Evolutionary conservation across 163 green algal genomes (phyloP).

Genomic region (Scenedesmus sp.): DNA sequence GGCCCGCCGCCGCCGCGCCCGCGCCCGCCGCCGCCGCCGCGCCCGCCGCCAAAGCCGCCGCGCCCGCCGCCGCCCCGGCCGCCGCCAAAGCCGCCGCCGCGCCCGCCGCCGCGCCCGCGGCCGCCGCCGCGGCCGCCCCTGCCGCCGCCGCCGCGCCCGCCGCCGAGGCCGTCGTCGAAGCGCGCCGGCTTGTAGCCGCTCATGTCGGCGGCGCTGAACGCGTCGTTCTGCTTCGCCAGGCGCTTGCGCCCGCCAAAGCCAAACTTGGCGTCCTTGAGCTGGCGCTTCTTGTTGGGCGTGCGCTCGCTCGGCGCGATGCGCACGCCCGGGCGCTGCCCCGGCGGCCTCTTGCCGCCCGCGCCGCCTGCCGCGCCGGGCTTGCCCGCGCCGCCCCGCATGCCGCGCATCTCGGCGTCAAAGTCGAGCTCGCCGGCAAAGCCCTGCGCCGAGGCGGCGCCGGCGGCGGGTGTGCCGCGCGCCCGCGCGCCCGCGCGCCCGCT

Average conservation of each 20-base stretch:
- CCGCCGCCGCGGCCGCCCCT: conserved; percentile 28
- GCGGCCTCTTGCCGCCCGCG: conserved; percentile 4
- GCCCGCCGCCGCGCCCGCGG: conserved; percentile 29
- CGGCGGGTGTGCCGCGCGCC: too few relatives aligned
- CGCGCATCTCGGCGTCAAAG: conserved; percentile 76
- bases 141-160: conserved; percentile 5
- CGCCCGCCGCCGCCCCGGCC: not conserved
- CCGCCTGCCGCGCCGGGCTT: not conserved
- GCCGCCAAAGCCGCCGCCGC: conserved; percentile 45
- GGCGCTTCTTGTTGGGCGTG: conserved; percentile 68
- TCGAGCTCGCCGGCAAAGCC: conserved; percentile 83
- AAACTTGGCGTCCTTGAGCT: conserved; percentile 81
- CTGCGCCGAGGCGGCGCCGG: conserved; percentile 38
- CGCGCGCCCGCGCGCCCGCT: too few relatives aligned
- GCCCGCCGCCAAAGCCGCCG: not conserved
- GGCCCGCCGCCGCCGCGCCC: not conserved
- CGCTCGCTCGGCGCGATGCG: conserved; percentile 26
- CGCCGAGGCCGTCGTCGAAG: conserved; percentile 38
- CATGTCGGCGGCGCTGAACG: conserved; percentile 82
- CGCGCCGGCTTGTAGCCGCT: conserved; percentile 61
- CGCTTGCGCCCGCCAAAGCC: conserved; percentile 92
- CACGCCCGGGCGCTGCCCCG: not conserved
- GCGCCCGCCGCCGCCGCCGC: conserved; percentile 16
- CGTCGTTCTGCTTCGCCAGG: conserved; percentile 93
- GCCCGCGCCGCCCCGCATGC: too few relatives aligned